Evolutionary conservation across 2,329 filamentous ascomycete species (phyloP).

Genomic region (Achaetomium macrosporum): DNA sequence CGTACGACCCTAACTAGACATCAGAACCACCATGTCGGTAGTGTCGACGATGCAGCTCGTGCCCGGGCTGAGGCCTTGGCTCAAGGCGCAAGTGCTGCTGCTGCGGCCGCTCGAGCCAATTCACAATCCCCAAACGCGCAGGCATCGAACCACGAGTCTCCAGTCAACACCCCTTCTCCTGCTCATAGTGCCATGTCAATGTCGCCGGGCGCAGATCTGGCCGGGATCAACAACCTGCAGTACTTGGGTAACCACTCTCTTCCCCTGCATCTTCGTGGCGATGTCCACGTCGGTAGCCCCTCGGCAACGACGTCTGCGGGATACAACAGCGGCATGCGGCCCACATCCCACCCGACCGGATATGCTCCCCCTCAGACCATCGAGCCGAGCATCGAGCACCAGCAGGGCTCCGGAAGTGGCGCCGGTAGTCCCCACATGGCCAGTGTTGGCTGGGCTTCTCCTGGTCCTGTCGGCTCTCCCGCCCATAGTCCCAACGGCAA

Average conservation of each 20-base stretch:
- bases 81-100: slow-evolving; percentile 32
- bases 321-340: slow-evolving; percentile 51
- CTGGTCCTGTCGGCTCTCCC: slow-evolving; percentile 65
- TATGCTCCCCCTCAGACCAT: slow-evolving; percentile 82
- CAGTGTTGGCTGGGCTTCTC: slow-evolving; percentile 79
- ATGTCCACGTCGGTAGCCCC: slow-evolving; percentile 66
- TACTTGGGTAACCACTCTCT: slow-evolving; percentile 76
- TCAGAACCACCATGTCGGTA: slow-evolving; percentile 92
- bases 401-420: slow-evolving; percentile 63
- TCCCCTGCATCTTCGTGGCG: slow-evolving; percentile 73
- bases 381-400: slow-evolving; percentile 74
- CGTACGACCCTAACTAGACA: slow-evolving; percentile 92
- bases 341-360: slow-evolving; percentile 79
- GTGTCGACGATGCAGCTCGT: slow-evolving; percentile 85
- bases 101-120: slow-evolving; percentile 27
- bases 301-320: slow-evolving; percentile 60
- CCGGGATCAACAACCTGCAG: slow-evolving; percentile 61
- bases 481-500: slow-evolving; percentile 58
- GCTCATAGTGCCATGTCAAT: slow-evolving; percentile 72
- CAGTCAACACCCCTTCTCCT: slow-evolving; percentile 75
- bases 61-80: slow-evolving; percentile 84
- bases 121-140: slow-evolving; percentile 65
- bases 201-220: slow-evolving; percentile 72
- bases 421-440: slow-evolving; percentile 81
- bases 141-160: slow-evolving; percentile 66